These are phyloP conservation scores for Globisporangium echinulatum DNA, from an alignment of 352 stramenopile species.

Conservation along the genomic window DNA sequence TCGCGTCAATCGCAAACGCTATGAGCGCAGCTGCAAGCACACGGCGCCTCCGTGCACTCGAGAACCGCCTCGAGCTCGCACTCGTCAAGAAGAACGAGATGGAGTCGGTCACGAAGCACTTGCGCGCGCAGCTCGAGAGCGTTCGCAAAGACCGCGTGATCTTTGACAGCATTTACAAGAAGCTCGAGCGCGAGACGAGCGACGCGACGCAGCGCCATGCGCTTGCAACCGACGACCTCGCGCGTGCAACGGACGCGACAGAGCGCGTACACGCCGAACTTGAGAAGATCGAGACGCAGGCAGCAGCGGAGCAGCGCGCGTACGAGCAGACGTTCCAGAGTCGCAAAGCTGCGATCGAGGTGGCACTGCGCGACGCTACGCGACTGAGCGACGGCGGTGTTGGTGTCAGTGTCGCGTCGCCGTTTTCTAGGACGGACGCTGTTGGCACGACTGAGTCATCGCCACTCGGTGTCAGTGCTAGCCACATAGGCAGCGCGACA, in stretches of 20 bases:
- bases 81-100: constrained; percentile 80
- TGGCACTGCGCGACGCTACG: constrained; percentile 27
- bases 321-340: constrained; percentile 67
- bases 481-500: background rate
- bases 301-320: constrained; percentile 42
- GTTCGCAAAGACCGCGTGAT: constrained; percentile 61
- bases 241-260: constrained; percentile 35
- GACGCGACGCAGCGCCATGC: constrained; percentile 45
- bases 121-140: constrained; percentile 66
- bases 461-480: constrained; percentile 6
- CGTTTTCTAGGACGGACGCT: background rate
- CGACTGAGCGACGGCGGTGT: background rate
- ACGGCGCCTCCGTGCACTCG: constrained; percentile 42
- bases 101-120: constrained; percentile 74
- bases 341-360: constrained; percentile 49
- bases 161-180: constrained; percentile 84
- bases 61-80: constrained; percentile 70
- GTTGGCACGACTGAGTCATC: background rate
- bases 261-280: constrained; percentile 42
- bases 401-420: background rate
- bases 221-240: constrained; percentile 35
- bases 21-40: constrained; percentile 41
- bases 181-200: constrained; percentile 66
- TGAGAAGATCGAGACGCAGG: constrained; percentile 33
- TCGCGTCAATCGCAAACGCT: constrained; percentile 2